Conservation (phyloP, 2,329 filamentous ascomycete genomes). For the Dactylella cylindrospora region DNA sequence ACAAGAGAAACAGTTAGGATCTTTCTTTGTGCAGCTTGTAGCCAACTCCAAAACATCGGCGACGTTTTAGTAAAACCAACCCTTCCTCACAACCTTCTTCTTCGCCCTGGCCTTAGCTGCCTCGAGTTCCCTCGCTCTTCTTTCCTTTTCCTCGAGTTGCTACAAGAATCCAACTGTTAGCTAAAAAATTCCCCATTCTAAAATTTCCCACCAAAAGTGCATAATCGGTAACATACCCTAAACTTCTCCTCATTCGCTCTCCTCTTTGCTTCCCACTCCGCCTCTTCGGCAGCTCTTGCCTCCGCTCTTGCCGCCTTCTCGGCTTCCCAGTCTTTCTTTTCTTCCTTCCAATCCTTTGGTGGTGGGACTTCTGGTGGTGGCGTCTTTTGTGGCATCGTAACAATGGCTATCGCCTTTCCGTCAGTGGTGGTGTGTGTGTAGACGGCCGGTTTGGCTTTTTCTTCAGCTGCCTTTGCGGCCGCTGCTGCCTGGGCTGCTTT, state of each 20-base stretch:
- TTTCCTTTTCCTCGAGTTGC: slow-evolving; percentile 20
- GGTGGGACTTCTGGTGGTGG: slow-evolving; percentile 13
- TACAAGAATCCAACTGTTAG: slow-evolving; percentile 12
- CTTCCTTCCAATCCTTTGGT: slow-evolving; percentile 26
- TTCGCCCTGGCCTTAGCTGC: slow-evolving; percentile 24
- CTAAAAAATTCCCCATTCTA: not conserved
- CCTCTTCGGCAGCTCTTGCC: slow-evolving; percentile 34
- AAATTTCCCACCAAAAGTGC: not conserved
- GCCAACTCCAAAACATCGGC: too few relatives aligned
- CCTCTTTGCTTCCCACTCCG: slow-evolving; percentile 38
- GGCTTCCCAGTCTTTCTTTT: slow-evolving; percentile 38
- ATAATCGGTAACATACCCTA: slow-evolving; percentile 15
- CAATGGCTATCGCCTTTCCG: slow-evolving; percentile 25
- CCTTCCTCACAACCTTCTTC: slow-evolving; percentile 34
- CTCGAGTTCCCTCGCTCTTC: slow-evolving; percentile 31
- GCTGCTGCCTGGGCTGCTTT: slow-evolving; percentile 35
- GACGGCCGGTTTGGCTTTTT: slow-evolving; percentile 19
- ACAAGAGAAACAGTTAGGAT: too few relatives aligned
- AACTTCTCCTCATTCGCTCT: slow-evolving; percentile 39
- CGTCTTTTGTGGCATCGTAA: slow-evolving; percentile 31
- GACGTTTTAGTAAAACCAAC: slow-evolving; percentile 40
- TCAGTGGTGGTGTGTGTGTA: slow-evolving; percentile 31
- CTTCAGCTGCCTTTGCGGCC: slow-evolving; percentile 32
- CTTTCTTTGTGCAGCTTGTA: too few relatives aligned
- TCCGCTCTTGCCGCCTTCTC: slow-evolving; percentile 33